Conservation (phyloP, 805 yeast species). For the Metschnikowia chrysomelidarum region DNA sequence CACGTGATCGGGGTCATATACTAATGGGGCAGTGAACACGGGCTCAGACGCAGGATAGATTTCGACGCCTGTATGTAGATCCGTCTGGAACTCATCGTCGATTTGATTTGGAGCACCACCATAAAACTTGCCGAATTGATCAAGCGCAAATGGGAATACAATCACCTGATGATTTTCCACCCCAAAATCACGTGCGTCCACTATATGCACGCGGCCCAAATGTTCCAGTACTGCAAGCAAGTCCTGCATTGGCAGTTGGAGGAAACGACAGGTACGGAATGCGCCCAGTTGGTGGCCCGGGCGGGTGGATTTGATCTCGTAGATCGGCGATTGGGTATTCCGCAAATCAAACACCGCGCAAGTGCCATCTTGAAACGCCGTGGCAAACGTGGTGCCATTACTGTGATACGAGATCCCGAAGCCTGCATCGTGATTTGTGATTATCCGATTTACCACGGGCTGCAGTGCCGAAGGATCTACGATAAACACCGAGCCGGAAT, state of each 20-base stretch:
- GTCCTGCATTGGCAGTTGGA: conserved; percentile 67
- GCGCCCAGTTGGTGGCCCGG: conserved; percentile 57
- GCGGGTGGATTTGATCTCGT: conserved; percentile 59
- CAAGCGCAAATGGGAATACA: conserved; percentile 54
- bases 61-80: conserved; percentile 8
- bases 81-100: conserved; percentile 8
- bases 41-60: conserved; percentile 12
- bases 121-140: conserved; percentile 37
- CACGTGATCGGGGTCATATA: conserved; percentile 41
- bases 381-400: conserved; percentile 72
- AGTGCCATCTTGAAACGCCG: conserved; percentile 83
- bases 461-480: conserved; percentile 41
- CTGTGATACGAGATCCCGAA: conserved; percentile 78
- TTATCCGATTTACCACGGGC: conserved; percentile 38
- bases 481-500: conserved; percentile 62
- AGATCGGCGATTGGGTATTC: conserved; percentile 49
- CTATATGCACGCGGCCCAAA: conserved; percentile 79
- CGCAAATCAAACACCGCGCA: conserved; percentile 77
- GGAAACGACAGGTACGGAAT: conserved; percentile 55
- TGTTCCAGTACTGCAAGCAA: conserved; percentile 78
- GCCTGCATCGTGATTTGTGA: conserved; percentile 71
- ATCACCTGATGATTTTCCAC: conserved; percentile 52
- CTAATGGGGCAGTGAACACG: conserved; percentile 35
- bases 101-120: conserved; percentile 9
- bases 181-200: conserved; percentile 68